These are phyloP conservation scores for Centaurea solstitialis DNA, from an alignment of 129 eudicot species.

Conservation along the genomic window DNA sequence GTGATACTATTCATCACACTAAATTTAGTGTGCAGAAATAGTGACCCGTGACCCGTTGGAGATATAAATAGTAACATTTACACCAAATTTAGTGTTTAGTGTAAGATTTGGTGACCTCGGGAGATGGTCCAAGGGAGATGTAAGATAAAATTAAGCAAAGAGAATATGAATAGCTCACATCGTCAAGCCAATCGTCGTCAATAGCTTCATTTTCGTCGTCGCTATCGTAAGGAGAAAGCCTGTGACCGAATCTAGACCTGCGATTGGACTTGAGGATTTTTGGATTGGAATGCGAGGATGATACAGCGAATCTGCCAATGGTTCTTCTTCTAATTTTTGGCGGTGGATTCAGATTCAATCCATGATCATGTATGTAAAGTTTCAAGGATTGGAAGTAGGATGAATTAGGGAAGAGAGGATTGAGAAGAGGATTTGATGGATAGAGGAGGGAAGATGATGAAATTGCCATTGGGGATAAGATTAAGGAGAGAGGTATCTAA, in stretches of 20 bases:
- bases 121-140: too few species aligned
- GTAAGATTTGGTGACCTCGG: too few species aligned
- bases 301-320: slow-evolving; percentile 30
- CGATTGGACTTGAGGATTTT: slow-evolving; percentile 73
- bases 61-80: too few species aligned
- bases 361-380: neutral
- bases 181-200: slow-evolving; percentile 43
- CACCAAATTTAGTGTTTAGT: too few species aligned
- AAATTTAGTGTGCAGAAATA: too few species aligned
- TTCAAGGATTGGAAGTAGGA: neutral
- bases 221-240: slow-evolving; percentile 58
- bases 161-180: slow-evolving; percentile 41
- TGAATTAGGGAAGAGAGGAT: slow-evolving; percentile 27
- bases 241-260: slow-evolving; percentile 54
- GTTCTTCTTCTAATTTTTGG: slow-evolving; percentile 10
- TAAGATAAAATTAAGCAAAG: neutral
- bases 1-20: too few species aligned
- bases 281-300: slow-evolving; percentile 79
- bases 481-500: slow-evolving; percentile 31
- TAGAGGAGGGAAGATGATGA: slow-evolving; percentile 33
- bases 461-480: slow-evolving; percentile 41
- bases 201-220: slow-evolving; percentile 44
- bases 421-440: slow-evolving; percentile 22
- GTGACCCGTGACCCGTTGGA: too few species aligned
- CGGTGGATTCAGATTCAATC: neutral